Evolutionary conservation across 1,139 yeast genomes (phyloP), one percentile per base, ranked within the genome.

Genomic region (Kurtzmaniella quercitrusa): DNA sequence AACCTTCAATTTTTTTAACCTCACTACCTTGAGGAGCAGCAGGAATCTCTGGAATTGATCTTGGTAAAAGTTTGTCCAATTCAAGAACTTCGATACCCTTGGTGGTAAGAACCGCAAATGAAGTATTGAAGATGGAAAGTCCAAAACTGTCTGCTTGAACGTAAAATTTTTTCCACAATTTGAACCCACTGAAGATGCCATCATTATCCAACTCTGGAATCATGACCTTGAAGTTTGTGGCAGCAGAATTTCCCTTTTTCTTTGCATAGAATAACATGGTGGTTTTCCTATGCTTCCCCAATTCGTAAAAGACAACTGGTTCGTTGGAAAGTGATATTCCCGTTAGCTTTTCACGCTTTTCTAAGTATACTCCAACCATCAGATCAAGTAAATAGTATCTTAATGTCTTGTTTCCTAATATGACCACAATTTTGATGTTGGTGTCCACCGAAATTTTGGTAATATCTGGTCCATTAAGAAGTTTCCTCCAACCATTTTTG

Each of bases 11-110:
- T 43, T 60, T 65, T 50, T 56, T 62, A 38, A 16, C 36, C 18
- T 19, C 29, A 37, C n/a, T n/a, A n/a, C 45, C 42, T 18, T 5
- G 52, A 45, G 59, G 67, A 5, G 45, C 42, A 10, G 46, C 48
- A 0, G 75, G 69, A 15, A 74, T 49, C 40, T 70, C 75, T 4
- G 90, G 81, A 14, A 80, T 72, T 9, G 82, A 75, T 48, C 81
- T 68, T 2, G 85, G 77, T 19, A 74, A 70, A 25, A 76, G 63
- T 49, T 79, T 78, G 53, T 82, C 84, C 43, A 85, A 68, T 12
- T 84, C 78, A 54, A 82, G 66, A 17, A 85, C 73, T 50, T 86
- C 85, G 52, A 85, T 81, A 0, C 93, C 93, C 51, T 79, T 79
- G 36, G 78, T 66, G 2, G 90, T 77, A 54, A 84, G 86, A 1